Base-by-base conservation (phyloP, 345 rosid genomes). In the Syzygium grande region DNA sequence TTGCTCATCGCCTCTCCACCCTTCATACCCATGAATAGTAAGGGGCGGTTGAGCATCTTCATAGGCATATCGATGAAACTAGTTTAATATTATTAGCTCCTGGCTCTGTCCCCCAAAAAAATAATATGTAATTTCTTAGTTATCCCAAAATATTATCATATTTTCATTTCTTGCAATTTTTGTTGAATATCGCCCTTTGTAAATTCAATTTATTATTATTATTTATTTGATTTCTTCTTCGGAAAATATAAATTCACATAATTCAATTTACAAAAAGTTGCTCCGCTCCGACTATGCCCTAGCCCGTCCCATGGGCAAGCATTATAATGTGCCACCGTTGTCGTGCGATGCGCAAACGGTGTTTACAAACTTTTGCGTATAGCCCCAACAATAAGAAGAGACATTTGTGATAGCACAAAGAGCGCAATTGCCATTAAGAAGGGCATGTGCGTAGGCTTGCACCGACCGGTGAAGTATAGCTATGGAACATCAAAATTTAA, bases 181-280 rank as follows among this genome's bases (percentile, higher is more conserved):
- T 27, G 27, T 11, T 27, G 5, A 59, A 27, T 59, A 12, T 27
- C 8, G 0, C 9, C 6, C 2, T 14, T 63, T 63, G 10, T 63
- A 13, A 15, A 63, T 63, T 63, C 0, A 7, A 14, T 43, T 41
- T 61, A 15, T 16, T 53, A 5, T 17, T 53, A 53, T 53, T 17
- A 2, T 17, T 6, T 16, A 6, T 6, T 16, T n/a, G 38, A 61
- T 5, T 61, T 61, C 38, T 61, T 61, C 8, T n/a, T 56, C 9
- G 12, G 25, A 56, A 56, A 56, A 23, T 43, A 23, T 9, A 1
- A 4, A 11, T 56, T 11, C 5, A 23, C 23, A 58, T n/a, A n/a
- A n/a, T 6, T 0, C 14, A 14, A 7, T 29, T 63, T 1, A 3
- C 5, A 5, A 14, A 63, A 29, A 4, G 46, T 1, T 6, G 2